Evolutionary conservation across 2,329 filamentous ascomycete genomes (phyloP).

Genomic region (Fusarium sp.): DNA sequence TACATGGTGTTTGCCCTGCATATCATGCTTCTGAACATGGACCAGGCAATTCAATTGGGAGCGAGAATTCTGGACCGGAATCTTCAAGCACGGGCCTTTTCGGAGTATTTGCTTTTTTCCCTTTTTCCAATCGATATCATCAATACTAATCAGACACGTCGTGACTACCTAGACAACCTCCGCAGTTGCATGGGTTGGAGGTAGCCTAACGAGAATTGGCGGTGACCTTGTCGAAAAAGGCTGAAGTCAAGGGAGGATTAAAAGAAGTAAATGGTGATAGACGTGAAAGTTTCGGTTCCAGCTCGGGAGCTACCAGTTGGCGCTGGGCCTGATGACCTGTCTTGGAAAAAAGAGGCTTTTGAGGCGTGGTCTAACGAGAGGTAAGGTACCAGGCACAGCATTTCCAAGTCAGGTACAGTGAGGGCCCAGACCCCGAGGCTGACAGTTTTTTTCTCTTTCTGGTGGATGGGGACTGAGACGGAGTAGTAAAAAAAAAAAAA

Average conservation of each 20-base stretch:
- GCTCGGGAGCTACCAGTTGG: slow-evolving; percentile 29
- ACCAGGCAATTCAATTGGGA: slow-evolving; percentile 7
- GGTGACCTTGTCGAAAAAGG: slow-evolving; percentile 7
- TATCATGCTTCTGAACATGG: slow-evolving; percentile 12
- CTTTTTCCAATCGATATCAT: neutral
- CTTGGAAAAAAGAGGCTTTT: slow-evolving; percentile 19
- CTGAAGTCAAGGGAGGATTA: slow-evolving; percentile 13
- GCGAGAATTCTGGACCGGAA: slow-evolving; percentile 9
- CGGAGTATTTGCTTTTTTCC: slow-evolving; percentile 30
- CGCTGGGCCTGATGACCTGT: slow-evolving; percentile 19
- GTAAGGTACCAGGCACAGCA: slow-evolving; percentile 32
- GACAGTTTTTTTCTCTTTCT: neutral
- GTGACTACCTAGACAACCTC: slow-evolving; percentile 1
- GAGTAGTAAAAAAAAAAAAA: neutral
- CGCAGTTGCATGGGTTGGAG: slow-evolving; percentile 6
- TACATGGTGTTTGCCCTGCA: slow-evolving; percentile 19
- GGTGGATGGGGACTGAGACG: neutral
- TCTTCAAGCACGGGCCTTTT: slow-evolving; percentile 26
- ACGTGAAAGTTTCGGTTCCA: slow-evolving; percentile 4
- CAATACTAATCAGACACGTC: slow-evolving; percentile 9
- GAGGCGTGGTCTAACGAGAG: slow-evolving; percentile 5
- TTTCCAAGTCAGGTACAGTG: slow-evolving; percentile 10
- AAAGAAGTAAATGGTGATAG: neutral
- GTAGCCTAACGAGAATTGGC: slow-evolving; percentile 1
- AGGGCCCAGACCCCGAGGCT: slow-evolving; percentile 18